phyloP scores from a whole-genome alignment of 176 grass and related monocot species.

The Thalia dealbata region DNA sequence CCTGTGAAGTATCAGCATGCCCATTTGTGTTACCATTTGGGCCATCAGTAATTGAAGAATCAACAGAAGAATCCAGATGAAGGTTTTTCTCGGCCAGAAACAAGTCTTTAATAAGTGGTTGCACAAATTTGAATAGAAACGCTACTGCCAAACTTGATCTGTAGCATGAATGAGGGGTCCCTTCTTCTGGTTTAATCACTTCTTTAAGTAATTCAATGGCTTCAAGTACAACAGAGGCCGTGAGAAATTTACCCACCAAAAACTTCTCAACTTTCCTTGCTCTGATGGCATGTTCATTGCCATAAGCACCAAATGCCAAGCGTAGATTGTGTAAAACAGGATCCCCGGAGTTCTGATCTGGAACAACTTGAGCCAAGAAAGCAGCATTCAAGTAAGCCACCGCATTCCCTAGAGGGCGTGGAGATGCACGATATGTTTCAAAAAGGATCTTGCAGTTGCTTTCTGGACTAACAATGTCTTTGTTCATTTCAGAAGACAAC shows the following conservation, averaged over 20 bases:
- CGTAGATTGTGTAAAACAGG: slow-evolving; percentile 31
- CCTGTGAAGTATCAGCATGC: neutral
- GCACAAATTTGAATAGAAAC: slow-evolving; percentile 31
- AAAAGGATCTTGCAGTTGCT: slow-evolving; percentile 36
- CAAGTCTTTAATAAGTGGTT: slow-evolving; percentile 11
- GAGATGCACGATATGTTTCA: slow-evolving; percentile 67
- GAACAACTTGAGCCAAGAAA: slow-evolving; percentile 53
- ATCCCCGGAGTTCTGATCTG: slow-evolving; percentile 37
- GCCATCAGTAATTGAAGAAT: neutral
- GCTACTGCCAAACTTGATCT: slow-evolving; percentile 26
- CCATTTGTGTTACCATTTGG: neutral
- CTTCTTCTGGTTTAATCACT: slow-evolving; percentile 21
- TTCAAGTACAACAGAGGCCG: slow-evolving; percentile 44
- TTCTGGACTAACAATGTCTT: slow-evolving; percentile 4
- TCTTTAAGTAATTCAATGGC: slow-evolving; percentile 56
- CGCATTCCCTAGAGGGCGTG: slow-evolving; percentile 55
- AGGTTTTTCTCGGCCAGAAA: slow-evolving; percentile 3
- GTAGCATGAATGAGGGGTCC: slow-evolving; percentile 24
- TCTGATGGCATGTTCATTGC: slow-evolving; percentile 61
- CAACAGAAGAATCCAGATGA: neutral
- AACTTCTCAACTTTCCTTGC: slow-evolving; percentile 61
- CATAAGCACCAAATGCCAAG: slow-evolving; percentile 81
- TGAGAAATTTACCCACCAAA: slow-evolving; percentile 63
- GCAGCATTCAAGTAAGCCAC: slow-evolving; percentile 72
- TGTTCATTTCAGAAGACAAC: slow-evolving; percentile 2